phyloP scores from a whole-genome alignment of 768 basidiomycete species.

The Candolleomyces efflorescens region DNA sequence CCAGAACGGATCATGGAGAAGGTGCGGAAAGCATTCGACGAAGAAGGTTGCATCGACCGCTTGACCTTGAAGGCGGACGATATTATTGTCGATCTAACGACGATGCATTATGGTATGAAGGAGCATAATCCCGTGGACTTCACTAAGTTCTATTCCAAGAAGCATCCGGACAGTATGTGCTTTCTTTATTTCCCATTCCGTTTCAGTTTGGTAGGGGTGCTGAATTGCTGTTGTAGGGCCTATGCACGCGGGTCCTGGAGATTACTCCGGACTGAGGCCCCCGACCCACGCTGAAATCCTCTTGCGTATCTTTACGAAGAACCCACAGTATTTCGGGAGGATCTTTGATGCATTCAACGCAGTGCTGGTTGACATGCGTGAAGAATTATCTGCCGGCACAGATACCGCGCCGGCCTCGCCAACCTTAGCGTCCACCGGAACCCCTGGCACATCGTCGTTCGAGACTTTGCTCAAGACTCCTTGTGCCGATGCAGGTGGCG shows the following conservation, averaged over 20 bases:
- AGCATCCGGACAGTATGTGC: constrained; percentile 37
- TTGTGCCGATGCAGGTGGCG: neutral
- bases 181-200: neutral
- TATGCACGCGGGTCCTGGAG: constrained; percentile 42
- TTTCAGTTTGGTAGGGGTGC: no score
- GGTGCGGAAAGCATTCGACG: constrained; percentile 7
- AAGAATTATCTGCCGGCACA: neutral
- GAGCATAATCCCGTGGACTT: constrained; percentile 63
- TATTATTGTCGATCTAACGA: constrained; percentile 58
- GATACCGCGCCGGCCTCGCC: neutral
- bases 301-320: constrained; percentile 66
- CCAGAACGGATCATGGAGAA: constrained; percentile 12
- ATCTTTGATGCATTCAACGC: constrained; percentile 67
- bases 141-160: constrained; percentile 74
- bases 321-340: constrained; percentile 50
- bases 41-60: neutral
- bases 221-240: constrained; percentile 29
- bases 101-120: constrained; percentile 78
- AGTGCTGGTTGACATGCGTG: constrained; percentile 25
- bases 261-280: constrained; percentile 66
- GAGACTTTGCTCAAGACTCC: neutral
- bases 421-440: neutral
- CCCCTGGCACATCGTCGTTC: neutral
- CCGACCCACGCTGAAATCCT: constrained; percentile 63
- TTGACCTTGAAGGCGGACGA: constrained; percentile 39